These are phyloP conservation scores for Microcyclospora tardicrescens DNA, from an alignment of 2,329 filamentous ascomycete species.

Conservation along the genomic window DNA sequence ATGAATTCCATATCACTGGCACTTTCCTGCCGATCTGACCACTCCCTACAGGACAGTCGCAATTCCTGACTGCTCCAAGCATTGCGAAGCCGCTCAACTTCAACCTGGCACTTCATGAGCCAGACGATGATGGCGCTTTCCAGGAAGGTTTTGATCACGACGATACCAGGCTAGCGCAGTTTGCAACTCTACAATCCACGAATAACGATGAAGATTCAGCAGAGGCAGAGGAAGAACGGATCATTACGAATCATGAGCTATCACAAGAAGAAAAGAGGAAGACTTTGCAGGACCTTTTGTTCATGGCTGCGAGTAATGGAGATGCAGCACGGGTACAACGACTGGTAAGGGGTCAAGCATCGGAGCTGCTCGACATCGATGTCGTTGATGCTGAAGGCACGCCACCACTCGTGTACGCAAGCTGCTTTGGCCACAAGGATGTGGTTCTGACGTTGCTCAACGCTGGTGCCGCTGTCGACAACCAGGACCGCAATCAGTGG, in stretches of 20 bases:
- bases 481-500: constrained; percentile 93
- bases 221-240: constrained; percentile 66
- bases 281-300: constrained; percentile 72
- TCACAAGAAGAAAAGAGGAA: constrained; percentile 65
- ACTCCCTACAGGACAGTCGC: constrained; percentile 61
- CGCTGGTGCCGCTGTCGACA: constrained; percentile 78
- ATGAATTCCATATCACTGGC: constrained; percentile 3
- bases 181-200: constrained; percentile 88
- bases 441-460: constrained; percentile 75
- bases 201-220: constrained; percentile 56
- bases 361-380: constrained; percentile 69
- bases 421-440: constrained; percentile 89
- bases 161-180: constrained; percentile 81
- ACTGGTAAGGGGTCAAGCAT: constrained; percentile 62
- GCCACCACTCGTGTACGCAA: constrained; percentile 91
- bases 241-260: constrained; percentile 61
- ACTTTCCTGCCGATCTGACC: not conserved
- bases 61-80: constrained; percentile 80
- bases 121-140: constrained; percentile 50
- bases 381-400: constrained; percentile 87
- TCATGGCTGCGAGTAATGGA: constrained; percentile 94
- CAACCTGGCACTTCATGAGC: constrained; percentile 71
- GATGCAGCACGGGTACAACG: constrained; percentile 70
- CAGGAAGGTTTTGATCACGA: constrained; percentile 35
- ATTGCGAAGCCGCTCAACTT: constrained; percentile 75